Percentiles rank a stretch among this genome's conserved stretches.
These are phyloP conservation scores for Luffa aegyptiaca DNA, from an alignment of 306 rosid species.

Conservation along the genomic window DNA sequence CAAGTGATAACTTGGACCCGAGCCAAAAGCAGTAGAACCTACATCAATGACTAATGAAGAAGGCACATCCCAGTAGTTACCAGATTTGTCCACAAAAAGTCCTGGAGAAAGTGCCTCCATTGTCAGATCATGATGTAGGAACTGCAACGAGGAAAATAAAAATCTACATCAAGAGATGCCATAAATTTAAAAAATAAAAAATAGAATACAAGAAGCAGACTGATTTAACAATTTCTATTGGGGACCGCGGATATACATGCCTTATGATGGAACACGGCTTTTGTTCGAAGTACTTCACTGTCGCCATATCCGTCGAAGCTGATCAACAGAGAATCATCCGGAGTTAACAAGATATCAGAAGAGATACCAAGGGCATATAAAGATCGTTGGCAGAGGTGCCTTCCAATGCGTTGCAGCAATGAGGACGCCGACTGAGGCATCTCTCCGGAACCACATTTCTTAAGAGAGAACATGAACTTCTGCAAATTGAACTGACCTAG, in stretches of 20 bases:
- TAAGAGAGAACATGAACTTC: conserved; percentile 48
- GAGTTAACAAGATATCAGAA: conserved; percentile 50
- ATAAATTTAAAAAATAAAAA: neutral
- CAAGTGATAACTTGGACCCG: conserved; percentile 55
- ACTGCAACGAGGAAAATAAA: conserved; percentile 34
- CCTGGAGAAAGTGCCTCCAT: conserved; percentile 79
- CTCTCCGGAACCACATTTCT: conserved; percentile 23
- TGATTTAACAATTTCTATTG: neutral
- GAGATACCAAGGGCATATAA: conserved; percentile 64
- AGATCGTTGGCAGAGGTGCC: conserved; percentile 45
- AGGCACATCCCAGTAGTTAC: conserved; percentile 91
- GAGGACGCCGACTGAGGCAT: conserved; percentile 25
- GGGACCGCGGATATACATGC: conserved; percentile 11
- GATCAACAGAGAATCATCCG: conserved; percentile 50
- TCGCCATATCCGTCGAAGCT: conserved; percentile 52
- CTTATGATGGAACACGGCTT: conserved; percentile 58
- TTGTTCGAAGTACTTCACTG: conserved; percentile 36
- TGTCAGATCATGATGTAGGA: conserved; percentile 59
- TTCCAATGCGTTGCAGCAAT: conserved; percentile 36
- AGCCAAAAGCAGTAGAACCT: conserved; percentile 52
- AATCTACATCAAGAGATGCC: neutral
- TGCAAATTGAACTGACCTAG: conserved; percentile 88
- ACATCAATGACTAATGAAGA: conserved; percentile 59
- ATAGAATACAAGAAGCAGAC: neutral
- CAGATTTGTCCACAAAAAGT: conserved; percentile 60